Evolutionary conservation across 2,329 filamentous ascomycete genomes (phyloP), one percentile per base, ranked within the genome.

Genomic region (Ascochyta fabae): DNA sequence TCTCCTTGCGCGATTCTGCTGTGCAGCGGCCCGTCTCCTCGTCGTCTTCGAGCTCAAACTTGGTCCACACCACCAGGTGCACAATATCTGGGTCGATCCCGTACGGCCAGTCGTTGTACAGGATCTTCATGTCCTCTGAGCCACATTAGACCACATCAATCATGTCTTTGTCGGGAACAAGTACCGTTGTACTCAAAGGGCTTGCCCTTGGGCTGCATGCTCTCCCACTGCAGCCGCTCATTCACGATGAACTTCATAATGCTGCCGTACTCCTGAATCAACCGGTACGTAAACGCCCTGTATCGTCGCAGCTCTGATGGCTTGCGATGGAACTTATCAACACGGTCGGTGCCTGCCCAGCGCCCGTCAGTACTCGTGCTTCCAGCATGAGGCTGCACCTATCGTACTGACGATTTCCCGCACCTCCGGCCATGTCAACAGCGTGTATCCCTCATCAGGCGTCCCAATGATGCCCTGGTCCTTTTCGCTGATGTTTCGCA

Each of bases 91-190:
- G 71, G 66, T 95, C 91, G 48, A 97, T 81, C 0, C 91, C 92
- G 69, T 97, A 98, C 0, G 94, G 94, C 91, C 92, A 97, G 81
- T 98, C 93, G 71, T 98, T 98, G 77, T 84, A 86, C 36, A 96
- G 75, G 43, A 96, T 87, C 74, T 87, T 92, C 66, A 88, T 78
- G 68, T 95, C 89, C 42, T 78, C 81, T 82, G 58, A 38, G n/a
- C 24, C 33, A 43, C 10, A 40, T 64, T 45, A 67, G 50, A 47
- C 15, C 2, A 12, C 13, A 27, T 22, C 13, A 3, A 4, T 34
- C 16, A 1, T 12, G 24, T 9, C 27, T 13, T 43, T 41, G 9
- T 27, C 6, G 19, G 31, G 36, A 22, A 39, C 1, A 24, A 33
- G 58, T 74, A 68, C 77, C 76, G 36, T 76, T 63, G 53, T 78